Evolutionary conservation across 2,329 filamentous ascomycete genomes (phyloP).

Genomic region (Teratosphaeria nubilosa): DNA sequence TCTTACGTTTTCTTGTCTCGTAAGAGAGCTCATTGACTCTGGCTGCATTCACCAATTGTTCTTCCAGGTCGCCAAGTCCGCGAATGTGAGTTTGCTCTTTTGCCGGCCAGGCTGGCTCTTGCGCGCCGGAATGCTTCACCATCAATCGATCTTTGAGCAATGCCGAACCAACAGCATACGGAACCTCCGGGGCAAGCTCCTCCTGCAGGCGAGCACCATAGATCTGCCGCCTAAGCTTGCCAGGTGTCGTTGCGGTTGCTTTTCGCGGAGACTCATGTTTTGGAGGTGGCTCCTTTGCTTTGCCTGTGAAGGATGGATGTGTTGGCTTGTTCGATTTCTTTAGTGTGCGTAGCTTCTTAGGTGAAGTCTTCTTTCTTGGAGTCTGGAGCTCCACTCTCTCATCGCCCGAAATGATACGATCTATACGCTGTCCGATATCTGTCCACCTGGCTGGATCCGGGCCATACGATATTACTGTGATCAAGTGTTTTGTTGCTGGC

Average conservation of each 20-base stretch:
- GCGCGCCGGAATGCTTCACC: slow-evolving; percentile 55
- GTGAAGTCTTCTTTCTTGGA: slow-evolving; percentile 13
- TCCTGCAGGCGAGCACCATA: slow-evolving; percentile 12
- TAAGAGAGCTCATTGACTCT: neutral
- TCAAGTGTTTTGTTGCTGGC: slow-evolving; percentile 9
- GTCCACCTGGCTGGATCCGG: slow-evolving; percentile 22
- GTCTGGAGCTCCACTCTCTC: slow-evolving; percentile 8
- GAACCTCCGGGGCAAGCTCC: slow-evolving; percentile 8
- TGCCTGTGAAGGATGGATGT: slow-evolving; percentile 62
- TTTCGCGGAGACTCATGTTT: slow-evolving; percentile 22
- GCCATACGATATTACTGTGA: slow-evolving; percentile 9
- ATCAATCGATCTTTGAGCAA: slow-evolving; percentile 23
- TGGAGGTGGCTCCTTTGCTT: slow-evolving; percentile 27
- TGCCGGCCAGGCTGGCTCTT: slow-evolving; percentile 62
- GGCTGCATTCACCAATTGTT: neutral
- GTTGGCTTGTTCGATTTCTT: slow-evolving; percentile 29
- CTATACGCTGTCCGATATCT: slow-evolving; percentile 50
- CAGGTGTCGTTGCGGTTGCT: slow-evolving; percentile 35
- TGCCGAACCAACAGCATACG: slow-evolving; percentile 15
- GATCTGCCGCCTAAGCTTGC: slow-evolving; percentile 30
- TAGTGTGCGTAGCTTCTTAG: slow-evolving; percentile 11
- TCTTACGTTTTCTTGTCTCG: slow-evolving; percentile 27
- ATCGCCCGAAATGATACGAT: slow-evolving; percentile 46
- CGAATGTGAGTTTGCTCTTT: slow-evolving; percentile 55
- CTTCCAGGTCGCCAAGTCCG: slow-evolving; percentile 25